Evolutionary conservation across 164 flowering plant genomes (phyloP).

Genomic region (Berberis thunbergii): DNA sequence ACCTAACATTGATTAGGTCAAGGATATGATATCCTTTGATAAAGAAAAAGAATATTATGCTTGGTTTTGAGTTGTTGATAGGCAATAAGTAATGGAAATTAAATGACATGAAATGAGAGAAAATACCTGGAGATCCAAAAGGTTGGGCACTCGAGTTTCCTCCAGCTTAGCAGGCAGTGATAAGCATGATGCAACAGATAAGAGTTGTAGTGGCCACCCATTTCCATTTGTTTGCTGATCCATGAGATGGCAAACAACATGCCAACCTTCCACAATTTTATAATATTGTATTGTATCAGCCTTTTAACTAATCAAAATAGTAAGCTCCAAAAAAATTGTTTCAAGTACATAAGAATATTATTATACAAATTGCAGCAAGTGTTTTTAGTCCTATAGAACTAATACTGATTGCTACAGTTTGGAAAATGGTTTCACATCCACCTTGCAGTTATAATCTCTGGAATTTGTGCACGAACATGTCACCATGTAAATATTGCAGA

Average conservation of each 20-base stretch:
- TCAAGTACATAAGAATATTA: background rate
- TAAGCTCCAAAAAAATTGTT: too few relatives aligned
- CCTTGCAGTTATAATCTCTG: too few relatives aligned
- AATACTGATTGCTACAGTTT: background rate
- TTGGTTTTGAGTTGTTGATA: background rate
- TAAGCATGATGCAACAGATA: slow-evolving; percentile 63
- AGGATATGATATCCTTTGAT: too few relatives aligned
- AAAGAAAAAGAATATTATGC: background rate
- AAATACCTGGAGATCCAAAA: slow-evolving; percentile 43
- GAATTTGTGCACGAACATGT: too few relatives aligned
- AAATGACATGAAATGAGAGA: background rate
- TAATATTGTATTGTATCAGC: background rate
- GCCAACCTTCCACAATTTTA: background rate
- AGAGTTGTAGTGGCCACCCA: slow-evolving; percentile 62
- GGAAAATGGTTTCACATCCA: too few relatives aligned
- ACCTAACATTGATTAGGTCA: background rate
- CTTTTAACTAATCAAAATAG: background rate
- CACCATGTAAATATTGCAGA: too few relatives aligned
- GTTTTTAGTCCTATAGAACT: background rate
- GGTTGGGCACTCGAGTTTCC: slow-evolving; percentile 42
- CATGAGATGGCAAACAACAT: background rate
- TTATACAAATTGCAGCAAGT: too few relatives aligned
- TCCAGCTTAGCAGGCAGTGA: slow-evolving; percentile 81
- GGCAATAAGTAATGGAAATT: background rate
- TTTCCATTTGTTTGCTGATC: slow-evolving; percentile 14